Evolutionary conservation across 2,329 filamentous ascomycete species (phyloP).

Genomic region (Graphilbum sp.): DNA sequence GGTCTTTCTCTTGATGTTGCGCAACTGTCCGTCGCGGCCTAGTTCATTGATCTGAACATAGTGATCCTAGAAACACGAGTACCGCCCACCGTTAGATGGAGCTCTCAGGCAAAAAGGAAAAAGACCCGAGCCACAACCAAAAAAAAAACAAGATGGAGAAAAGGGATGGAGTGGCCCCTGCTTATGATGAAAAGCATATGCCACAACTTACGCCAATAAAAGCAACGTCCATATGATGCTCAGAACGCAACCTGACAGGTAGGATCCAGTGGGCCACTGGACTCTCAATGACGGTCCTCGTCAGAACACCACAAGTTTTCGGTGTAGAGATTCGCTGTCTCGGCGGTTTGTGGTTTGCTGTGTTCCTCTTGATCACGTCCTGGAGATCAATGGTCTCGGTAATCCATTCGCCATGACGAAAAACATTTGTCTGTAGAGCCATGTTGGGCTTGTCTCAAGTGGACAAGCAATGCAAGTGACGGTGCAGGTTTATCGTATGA

Average conservation of each 20-base stretch:
- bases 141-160: not conserved
- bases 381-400: constrained; percentile 32
- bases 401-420: constrained; percentile 39
- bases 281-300: constrained; percentile 61
- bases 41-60: constrained; percentile 71
- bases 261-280: constrained; percentile 62
- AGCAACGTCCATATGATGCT: constrained; percentile 61
- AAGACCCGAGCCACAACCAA: constrained; percentile 1
- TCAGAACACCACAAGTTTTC: constrained; percentile 55
- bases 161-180: too few relatives aligned
- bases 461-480: not conserved
- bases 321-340: constrained; percentile 18
- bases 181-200: too few relatives aligned
- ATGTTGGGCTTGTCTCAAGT: constrained; percentile 13
- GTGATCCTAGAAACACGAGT: constrained; percentile 37
- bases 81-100: not conserved
- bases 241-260: constrained; percentile 59
- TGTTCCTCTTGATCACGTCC: constrained; percentile 23
- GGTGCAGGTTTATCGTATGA: too few relatives aligned
- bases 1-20: constrained; percentile 58
- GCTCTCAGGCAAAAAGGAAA: not conserved
- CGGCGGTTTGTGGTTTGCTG: constrained; percentile 14
- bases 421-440: constrained; percentile 37
- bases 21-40: constrained; percentile 49
- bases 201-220: constrained; percentile 63